A percentile compares a stretch with the other conserved stretches of the same genome.
These are phyloP conservation scores for Lantana camara DNA, from an alignment of 257 asterid genomes.

Conservation along the genomic window DNA sequence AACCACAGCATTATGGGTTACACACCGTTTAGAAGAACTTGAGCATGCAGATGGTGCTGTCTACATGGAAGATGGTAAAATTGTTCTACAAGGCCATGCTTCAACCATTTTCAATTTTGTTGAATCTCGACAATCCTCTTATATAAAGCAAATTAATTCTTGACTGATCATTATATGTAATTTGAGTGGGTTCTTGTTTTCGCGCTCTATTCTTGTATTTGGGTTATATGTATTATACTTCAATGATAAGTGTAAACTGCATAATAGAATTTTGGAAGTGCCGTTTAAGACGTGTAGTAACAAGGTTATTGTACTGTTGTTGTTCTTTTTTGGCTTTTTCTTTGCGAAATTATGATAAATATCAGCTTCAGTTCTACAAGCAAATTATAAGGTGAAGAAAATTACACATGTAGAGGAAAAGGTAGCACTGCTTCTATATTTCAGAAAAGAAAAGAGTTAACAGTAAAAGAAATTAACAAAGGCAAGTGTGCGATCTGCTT, in stretches of 20 bases:
- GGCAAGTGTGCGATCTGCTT: slow-evolving; percentile 6
- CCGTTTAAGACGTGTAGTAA: too few species aligned
- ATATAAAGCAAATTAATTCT: slow-evolving; percentile 47
- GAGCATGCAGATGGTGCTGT: slow-evolving; percentile 88
- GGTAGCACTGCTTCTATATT: slow-evolving; percentile 1
- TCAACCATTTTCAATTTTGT: slow-evolving; percentile 57
- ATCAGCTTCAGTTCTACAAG: slow-evolving; percentile 10
- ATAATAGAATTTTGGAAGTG: too few species aligned
- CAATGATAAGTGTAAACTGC: too few species aligned
- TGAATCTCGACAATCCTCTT: slow-evolving; percentile 57
- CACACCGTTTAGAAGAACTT: slow-evolving; percentile 92
- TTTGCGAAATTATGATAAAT: slow-evolving; percentile 6
- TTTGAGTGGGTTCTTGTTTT: not conserved
- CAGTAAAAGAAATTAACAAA: not conserved
- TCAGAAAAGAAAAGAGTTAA: slow-evolving; percentile 9
- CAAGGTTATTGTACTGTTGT: too few species aligned
- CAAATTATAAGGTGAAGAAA: not conserved
- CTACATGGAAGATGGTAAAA: slow-evolving; percentile 86
- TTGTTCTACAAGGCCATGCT: slow-evolving; percentile 63
- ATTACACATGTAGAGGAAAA: not conserved
- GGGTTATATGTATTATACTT: not conserved
- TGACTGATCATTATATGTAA: slow-evolving; percentile 18
- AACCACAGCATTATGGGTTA: slow-evolving; percentile 92
- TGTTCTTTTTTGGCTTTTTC: not conserved
- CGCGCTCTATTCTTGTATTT: not conserved